Conservation (phyloP, 192 early-diverging fungal species). For the Oehlia diaphana region DNA sequence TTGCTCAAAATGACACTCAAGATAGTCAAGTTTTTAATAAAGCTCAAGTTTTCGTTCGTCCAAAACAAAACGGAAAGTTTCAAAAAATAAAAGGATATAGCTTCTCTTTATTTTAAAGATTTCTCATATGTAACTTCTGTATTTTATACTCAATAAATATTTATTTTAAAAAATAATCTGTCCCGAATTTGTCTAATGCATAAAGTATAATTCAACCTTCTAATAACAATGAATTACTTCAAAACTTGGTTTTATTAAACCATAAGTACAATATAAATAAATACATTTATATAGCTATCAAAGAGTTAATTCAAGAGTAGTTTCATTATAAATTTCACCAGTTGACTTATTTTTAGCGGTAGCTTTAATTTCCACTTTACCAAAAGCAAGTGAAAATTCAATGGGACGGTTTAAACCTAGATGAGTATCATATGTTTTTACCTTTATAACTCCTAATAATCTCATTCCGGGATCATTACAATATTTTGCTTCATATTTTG, state of each 20-base stretch:
- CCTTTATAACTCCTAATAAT: background rate
- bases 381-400: slow-evolving; percentile 21
- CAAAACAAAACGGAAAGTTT: background rate
- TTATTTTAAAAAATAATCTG: too few species aligned
- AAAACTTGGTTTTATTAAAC: too few species aligned
- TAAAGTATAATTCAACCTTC: too few species aligned
- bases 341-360: slow-evolving; percentile 18
- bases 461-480: slow-evolving; percentile 16
- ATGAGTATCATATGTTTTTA: background rate
- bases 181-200: too few species aligned
- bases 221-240: too few species aligned
- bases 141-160: too few species aligned
- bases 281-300: background rate
- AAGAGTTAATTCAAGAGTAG: background rate
- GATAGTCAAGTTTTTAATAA: background rate
- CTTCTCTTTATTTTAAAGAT: too few species aligned
- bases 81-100: background rate
- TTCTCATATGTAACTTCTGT: too few species aligned
- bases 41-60: background rate
- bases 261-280: too few species aligned
- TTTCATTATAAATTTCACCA: background rate
- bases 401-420: slow-evolving; percentile 10
- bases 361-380: slow-evolving; percentile 27
- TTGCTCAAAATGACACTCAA: background rate
- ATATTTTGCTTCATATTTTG: background rate